phyloP scores from a whole-genome alignment of 306 rosid genomes.

The Fagus sylvatica region DNA sequence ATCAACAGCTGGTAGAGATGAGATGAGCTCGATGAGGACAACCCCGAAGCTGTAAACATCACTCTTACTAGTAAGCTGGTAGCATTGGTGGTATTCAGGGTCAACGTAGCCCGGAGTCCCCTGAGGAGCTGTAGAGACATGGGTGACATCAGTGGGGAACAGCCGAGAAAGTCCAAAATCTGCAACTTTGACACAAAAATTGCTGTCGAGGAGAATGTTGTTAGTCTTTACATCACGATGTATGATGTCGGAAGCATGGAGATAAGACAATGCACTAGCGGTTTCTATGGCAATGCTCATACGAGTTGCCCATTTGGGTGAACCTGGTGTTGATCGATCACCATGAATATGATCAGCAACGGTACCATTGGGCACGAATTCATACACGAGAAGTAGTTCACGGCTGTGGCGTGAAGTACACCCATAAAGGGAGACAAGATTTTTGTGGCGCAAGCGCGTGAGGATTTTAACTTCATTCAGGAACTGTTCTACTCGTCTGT shows the following conservation, averaged over 20 bases:
- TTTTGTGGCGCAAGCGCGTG: constrained; percentile 54
- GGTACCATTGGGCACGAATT: background rate
- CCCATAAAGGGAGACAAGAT: constrained; percentile 73
- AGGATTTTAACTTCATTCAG: constrained; percentile 64
- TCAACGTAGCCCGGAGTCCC: constrained; percentile 48
- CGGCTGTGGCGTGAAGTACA: constrained; percentile 64
- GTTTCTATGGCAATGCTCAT: constrained; percentile 46
- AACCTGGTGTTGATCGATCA: constrained; percentile 32
- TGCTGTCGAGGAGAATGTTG: constrained; percentile 41
- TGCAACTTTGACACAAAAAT: constrained; percentile 35
- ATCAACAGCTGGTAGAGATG: constrained; percentile 56
- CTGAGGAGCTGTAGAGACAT: constrained; percentile 75
- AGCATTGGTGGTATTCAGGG: constrained; percentile 48
- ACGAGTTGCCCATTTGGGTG: constrained; percentile 53
- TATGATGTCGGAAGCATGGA: constrained; percentile 58
- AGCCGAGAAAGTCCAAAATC: constrained; percentile 52
- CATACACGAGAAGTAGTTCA: constrained; percentile 45
- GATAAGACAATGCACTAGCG: constrained; percentile 62
- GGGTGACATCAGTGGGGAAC: constrained; percentile 39
- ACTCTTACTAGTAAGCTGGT: constrained; percentile 46
- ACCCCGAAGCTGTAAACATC: constrained; percentile 60
- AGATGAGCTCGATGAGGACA: constrained; percentile 58
- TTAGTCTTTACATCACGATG: constrained; percentile 21
- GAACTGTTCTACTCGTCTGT: constrained; percentile 55
- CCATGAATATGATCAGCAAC: constrained; percentile 44